Base-by-base conservation (phyloP, 768 basidiomycete genomes). In the Mycena venus region DNA sequence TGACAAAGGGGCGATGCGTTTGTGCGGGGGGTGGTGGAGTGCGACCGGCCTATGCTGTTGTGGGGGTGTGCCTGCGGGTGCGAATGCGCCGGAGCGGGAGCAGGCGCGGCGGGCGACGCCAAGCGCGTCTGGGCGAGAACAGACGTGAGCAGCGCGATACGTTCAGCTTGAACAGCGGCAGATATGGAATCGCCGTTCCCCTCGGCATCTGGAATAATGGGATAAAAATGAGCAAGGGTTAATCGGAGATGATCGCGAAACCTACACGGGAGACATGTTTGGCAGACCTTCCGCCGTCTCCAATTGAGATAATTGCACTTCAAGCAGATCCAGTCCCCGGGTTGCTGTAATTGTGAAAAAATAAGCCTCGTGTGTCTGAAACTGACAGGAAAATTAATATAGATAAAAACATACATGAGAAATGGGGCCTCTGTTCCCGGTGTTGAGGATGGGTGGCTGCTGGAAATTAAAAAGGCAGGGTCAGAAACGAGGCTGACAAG, bases 281-380 rank as follows among this genome's bases (percentile, higher is more conserved):
- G 95, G 84, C 95, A 96, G 72, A 96, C 95, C 83, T 96, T 96
- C 68, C 95, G 86, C 70, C 95, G 85, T 76, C 95, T 88, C 95
- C 95, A 96, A 81, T 96, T 96, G 76, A 95, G 83, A 84, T 96
- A 96, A 79, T 94, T 93, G 82, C 95, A 96, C 80, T 93, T 94
- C 75, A 88, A 86, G 83, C 95, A 96, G 68, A 95, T 88, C 95
- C 93, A 94, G 84, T 94, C 93, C 21, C 93, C 93, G 8, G 93
- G 93, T 86, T 94, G 93, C 88, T 89, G 77, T 66, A 74, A n/a
- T n/a, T 64, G 72, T 49, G 15, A n/a, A 44, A 62, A 65, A 70
- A 56, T 74, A 51, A 79, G 62, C 68, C 44, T 68, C 32, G 42
- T 62, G 19, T 40, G 25, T n/a, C n/a, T 34, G 12, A 51, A 19